These are phyloP conservation scores for Erodium chrysanthum DNA, from an alignment of 441 rosid species.

Conservation along the genomic window DNA sequence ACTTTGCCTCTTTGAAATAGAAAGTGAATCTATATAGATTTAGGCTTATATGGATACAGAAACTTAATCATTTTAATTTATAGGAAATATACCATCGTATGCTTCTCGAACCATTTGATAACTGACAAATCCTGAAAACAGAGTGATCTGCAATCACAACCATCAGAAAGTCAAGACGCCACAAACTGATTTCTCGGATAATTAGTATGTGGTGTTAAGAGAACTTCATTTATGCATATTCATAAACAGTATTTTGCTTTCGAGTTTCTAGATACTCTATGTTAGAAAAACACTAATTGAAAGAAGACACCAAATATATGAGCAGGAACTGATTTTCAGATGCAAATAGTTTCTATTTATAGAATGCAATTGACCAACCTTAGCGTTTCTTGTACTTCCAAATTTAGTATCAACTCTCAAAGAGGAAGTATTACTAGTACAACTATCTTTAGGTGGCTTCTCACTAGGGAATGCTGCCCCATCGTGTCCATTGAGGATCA, in stretches of 20 bases:
- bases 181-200: background rate
- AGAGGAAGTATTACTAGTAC: slow-evolving; percentile 33
- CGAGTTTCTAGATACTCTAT: background rate
- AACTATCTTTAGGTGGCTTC: slow-evolving; percentile 33
- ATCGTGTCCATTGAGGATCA: slow-evolving; percentile 79
- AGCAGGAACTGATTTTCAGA: background rate
- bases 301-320: background rate
- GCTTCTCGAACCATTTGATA: slow-evolving; percentile 98
- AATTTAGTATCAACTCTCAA: slow-evolving; percentile 25
- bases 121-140: slow-evolving; percentile 96
- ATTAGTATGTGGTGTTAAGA: background rate
- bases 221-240: background rate
- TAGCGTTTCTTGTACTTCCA: slow-evolving; percentile 40
- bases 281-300: background rate
- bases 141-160: slow-evolving; percentile 67
- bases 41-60: slow-evolving; percentile 3
- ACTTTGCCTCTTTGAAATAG: no score
- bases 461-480: slow-evolving; percentile 83
- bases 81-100: slow-evolving; percentile 50
- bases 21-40: slow-evolving; percentile 2
- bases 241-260: background rate
- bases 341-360: slow-evolving; percentile 10
- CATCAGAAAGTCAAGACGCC: slow-evolving; percentile 14
- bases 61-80: slow-evolving; percentile 4
- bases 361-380: slow-evolving; percentile 37